Conservation (phyloP, 305 asterid species). For the Ilex paraguariensis region DNA sequence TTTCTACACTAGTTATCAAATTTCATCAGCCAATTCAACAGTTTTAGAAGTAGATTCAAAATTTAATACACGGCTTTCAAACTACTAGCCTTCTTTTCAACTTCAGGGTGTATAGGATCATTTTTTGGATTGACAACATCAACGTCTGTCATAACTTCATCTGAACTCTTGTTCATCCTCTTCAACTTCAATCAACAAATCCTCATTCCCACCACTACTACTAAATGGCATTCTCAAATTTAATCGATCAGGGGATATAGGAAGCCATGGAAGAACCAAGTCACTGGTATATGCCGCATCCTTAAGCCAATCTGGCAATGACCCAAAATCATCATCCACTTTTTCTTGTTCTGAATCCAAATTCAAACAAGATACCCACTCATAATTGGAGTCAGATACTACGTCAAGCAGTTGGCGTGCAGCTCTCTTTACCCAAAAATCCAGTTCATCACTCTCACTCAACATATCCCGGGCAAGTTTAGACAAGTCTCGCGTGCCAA, state of each 20-base stretch:
- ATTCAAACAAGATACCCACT: slow-evolving; percentile 32
- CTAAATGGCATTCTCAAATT: too few species aligned
- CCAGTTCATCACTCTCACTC: too few species aligned
- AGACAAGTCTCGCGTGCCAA: slow-evolving; percentile 10
- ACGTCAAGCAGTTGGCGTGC: too few species aligned
- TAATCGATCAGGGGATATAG: too few species aligned
- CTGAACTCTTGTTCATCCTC: slow-evolving; percentile 25
- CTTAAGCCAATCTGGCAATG: too few species aligned
- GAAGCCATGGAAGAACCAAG: too few species aligned
- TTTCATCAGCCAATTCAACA: slow-evolving; percentile 37
- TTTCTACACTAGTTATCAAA: slow-evolving; percentile 36
- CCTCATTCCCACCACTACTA: slow-evolving; percentile 20
- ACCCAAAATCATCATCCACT: too few species aligned
- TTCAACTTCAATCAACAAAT: slow-evolving; percentile 16
- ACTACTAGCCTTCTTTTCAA: slow-evolving; percentile 29
- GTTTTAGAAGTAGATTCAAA: slow-evolving; percentile 39
- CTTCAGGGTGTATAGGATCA: slow-evolving; percentile 27
- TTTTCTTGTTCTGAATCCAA: too few species aligned
- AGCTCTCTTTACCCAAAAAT: too few species aligned
- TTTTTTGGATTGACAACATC: slow-evolving; percentile 13
- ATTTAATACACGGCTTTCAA: slow-evolving; percentile 32
- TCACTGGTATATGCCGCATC: too few species aligned
- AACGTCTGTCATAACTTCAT: slow-evolving; percentile 33
- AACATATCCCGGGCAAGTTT: too few species aligned
- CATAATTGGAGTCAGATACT: too few species aligned